A percentile compares a stretch with the other conserved stretches of the same genome.
Evolutionary conservation across 2,329 filamentous ascomycete genomes (phyloP).

Genomic region (Xylaria sp.): DNA sequence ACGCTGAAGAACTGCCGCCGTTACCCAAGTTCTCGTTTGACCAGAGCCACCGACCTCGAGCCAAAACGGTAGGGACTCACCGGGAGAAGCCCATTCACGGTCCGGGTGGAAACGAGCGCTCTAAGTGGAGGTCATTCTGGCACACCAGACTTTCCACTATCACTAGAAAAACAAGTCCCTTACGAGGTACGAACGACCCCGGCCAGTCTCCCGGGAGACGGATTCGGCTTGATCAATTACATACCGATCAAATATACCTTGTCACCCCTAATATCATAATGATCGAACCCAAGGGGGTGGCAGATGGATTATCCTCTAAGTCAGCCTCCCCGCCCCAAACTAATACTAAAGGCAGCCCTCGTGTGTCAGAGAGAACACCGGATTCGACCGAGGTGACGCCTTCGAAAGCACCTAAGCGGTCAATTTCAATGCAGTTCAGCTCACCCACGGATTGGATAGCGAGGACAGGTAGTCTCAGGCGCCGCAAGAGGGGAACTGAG

Average conservation of each 20-base stretch:
- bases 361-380: conserved; percentile 33
- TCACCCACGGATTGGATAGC: conserved; percentile 63
- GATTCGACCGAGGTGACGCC: conserved; percentile 47
- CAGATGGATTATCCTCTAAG: conserved; percentile 5
- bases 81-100: conserved; percentile 24
- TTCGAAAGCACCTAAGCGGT: conserved; percentile 55
- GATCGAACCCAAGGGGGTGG: background rate
- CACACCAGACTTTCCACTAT: conserved; percentile 48
- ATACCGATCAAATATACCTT: conserved; percentile 46
- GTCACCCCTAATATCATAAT: conserved; percentile 42
- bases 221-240: conserved; percentile 42
- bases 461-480: conserved; percentile 61
- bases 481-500: conserved; percentile 57
- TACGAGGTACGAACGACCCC: conserved; percentile 39
- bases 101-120: conserved; percentile 24
- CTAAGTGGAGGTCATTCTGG: conserved; percentile 63
- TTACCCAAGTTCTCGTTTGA: conserved; percentile 42
- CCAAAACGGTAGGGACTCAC: conserved; percentile 36
- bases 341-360: conserved; percentile 35
- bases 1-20: conserved; percentile 34
- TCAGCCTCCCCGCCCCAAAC: conserved; percentile 4
- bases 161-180: conserved; percentile 30
- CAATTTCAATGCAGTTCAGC: conserved; percentile 65
- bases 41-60: conserved; percentile 42
- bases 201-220: conserved; percentile 35